Conservation (phyloP, 768 basidiomycete species). For the Polyporus arcularius region DNA sequence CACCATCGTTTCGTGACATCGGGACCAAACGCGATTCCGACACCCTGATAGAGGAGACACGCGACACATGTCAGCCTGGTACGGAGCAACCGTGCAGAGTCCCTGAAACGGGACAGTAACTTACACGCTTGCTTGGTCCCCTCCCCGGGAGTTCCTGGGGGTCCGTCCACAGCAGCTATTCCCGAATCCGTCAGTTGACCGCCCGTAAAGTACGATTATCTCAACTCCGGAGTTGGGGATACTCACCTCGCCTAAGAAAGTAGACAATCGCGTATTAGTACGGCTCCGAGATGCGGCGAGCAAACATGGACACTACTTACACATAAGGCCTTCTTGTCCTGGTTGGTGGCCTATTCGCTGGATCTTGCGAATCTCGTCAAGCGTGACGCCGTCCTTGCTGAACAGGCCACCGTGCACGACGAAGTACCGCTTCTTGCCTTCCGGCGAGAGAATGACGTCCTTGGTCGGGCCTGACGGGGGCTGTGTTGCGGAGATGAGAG, state of each 20-base stretch:
- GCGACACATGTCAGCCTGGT: background rate
- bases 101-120: constrained; percentile 29
- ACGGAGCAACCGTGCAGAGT: no score
- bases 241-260: constrained; percentile 60
- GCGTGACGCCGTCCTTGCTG: constrained; percentile 91
- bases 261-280: constrained; percentile 26
- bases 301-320: constrained; percentile 45
- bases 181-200: constrained; percentile 11
- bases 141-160: constrained; percentile 87
- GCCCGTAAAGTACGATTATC: no score
- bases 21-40: constrained; percentile 94
- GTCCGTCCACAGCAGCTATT: constrained; percentile 91
- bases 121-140: constrained; percentile 92
- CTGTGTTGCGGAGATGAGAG: constrained; percentile 76
- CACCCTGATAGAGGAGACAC: constrained; percentile 58
- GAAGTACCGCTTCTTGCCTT: constrained; percentile 87
- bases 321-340: constrained; percentile 94
- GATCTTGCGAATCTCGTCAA: constrained; percentile 90
- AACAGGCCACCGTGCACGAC: constrained; percentile 97
- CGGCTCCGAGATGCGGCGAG: background rate
- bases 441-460: constrained; percentile 73
- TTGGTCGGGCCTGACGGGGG: constrained; percentile 41
- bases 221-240: background rate
- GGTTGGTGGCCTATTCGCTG: constrained; percentile 88
- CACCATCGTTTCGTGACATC: constrained; percentile 93